A percentile compares a stretch with the other conserved stretches of the same genome.
Conservation (phyloP, 176 grass and related monocot species). For the Elaeis guineensis region DNA sequence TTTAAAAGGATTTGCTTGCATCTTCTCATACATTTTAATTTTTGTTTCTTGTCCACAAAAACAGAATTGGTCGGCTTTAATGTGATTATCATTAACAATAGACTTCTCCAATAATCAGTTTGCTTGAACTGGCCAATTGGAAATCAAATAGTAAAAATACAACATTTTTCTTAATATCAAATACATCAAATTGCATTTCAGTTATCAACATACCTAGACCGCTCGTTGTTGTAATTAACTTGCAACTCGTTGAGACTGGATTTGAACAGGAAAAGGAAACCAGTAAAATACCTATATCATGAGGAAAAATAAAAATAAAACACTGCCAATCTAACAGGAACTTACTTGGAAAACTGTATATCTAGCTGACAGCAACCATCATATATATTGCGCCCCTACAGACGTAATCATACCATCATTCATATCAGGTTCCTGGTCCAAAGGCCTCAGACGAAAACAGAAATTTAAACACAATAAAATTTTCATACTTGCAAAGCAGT, state of each 20-base stretch:
- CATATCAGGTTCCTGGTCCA: no score
- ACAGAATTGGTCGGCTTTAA: no score
- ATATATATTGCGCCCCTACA: conserved; percentile 96
- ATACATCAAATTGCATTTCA: no score
- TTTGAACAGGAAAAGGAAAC: conserved; percentile 20
- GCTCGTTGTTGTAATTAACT: conserved; percentile 97
- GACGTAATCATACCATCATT: conserved; percentile 15
- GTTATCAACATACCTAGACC: conserved; percentile 59
- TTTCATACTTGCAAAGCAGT: conserved; percentile 78
- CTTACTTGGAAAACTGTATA: conserved; percentile 99
- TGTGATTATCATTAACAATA: no score
- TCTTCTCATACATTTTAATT: no score
- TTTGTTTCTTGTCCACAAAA: no score
- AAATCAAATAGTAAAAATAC: no score
- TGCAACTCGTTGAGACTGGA: conserved; percentile 91
- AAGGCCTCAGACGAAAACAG: background rate
- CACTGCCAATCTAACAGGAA: conserved; percentile 2
- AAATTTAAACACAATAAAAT: conserved; percentile 21
- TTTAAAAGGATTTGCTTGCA: no score
- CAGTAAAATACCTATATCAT: conserved; percentile 20
- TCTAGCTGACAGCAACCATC: conserved; percentile 99
- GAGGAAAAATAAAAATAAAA: conserved; percentile 6
- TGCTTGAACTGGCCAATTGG: no score
- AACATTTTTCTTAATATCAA: no score
- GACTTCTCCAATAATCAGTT: no score